Evolutionary conservation across 148 eudicot genomes (phyloP).

Genomic region (Tetragonia tetragonoides): DNA sequence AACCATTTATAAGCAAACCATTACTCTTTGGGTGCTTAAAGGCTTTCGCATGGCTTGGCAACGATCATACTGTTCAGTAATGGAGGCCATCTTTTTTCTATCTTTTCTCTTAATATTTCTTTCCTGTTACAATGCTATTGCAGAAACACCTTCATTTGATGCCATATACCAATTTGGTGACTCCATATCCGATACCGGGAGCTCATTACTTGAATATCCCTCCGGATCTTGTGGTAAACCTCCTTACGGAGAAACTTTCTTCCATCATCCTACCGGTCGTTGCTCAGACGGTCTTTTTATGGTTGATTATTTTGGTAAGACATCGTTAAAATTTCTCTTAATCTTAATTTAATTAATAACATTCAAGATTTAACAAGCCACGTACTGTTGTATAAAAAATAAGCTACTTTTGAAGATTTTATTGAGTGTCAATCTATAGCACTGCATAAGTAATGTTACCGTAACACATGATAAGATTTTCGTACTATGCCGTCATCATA

Average conservation of each 20-base stretch:
- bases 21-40: too few species aligned
- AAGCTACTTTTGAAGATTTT: too few species aligned
- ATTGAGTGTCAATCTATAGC: too few species aligned
- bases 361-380: too few species aligned
- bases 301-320: conserved; percentile 13
- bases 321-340: neutral
- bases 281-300: conserved; percentile 21
- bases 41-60: too few species aligned
- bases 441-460: too few species aligned
- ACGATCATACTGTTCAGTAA: too few species aligned
- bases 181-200: conserved; percentile 15
- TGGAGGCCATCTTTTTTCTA: neutral
- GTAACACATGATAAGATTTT: too few species aligned
- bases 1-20: too few species aligned
- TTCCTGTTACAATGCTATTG: neutral
- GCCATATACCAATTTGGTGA: conserved; percentile 22
- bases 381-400: too few species aligned
- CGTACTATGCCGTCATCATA: too few species aligned
- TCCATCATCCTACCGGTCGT: conserved; percentile 9
- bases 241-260: conserved; percentile 11
- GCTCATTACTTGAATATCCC: neutral
- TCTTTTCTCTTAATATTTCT: neutral
- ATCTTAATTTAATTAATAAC: too few species aligned
- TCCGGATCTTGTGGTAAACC: neutral
- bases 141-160: neutral